Conservation (phyloP, 2,329 filamentous ascomycete genomes). For the Talaromyces sp. region DNA sequence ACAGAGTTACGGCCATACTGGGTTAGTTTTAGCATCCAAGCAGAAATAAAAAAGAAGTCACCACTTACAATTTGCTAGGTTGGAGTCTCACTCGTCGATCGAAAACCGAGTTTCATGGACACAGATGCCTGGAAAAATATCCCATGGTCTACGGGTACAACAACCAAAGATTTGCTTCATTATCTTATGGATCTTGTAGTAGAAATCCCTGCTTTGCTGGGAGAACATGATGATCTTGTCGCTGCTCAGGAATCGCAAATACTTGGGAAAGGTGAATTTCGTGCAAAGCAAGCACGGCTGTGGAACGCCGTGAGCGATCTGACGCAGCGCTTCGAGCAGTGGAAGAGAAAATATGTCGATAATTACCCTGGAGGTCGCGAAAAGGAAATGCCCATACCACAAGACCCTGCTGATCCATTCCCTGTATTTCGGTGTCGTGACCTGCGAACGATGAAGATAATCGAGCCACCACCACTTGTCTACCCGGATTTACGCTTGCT, state of each 20-base stretch:
- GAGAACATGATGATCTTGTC: conserved; percentile 28
- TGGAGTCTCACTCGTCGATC: conserved; percentile 26
- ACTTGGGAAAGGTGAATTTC: conserved; percentile 27
- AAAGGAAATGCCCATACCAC: conserved; percentile 22
- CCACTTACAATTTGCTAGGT: conserved; percentile 20
- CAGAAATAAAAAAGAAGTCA: not conserved
- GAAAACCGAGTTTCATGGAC: conserved; percentile 33
- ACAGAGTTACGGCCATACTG: conserved; percentile 37
- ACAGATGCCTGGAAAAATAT: conserved; percentile 36
- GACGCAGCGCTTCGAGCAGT: conserved; percentile 26
- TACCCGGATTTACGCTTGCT: conserved; percentile 34
- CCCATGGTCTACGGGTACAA: conserved; percentile 35
- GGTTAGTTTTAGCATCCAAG: conserved; percentile 19
- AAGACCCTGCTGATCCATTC: conserved; percentile 23
- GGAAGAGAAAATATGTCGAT: conserved; percentile 31
- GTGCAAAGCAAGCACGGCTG: conserved; percentile 28
- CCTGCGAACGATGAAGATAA: conserved; percentile 29
- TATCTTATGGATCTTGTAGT: conserved; percentile 34
- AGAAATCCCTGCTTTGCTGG: conserved; percentile 30
- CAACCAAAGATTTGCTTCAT: conserved; percentile 33
- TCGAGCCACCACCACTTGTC: conserved; percentile 26
- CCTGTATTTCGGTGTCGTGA: conserved; percentile 32
- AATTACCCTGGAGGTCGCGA: conserved; percentile 27
- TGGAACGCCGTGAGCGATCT: conserved; percentile 34
- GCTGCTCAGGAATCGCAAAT: conserved; percentile 20